Conservation (phyloP, 164 flowering plant genomes). For the Dillenia turbinata region DNA sequence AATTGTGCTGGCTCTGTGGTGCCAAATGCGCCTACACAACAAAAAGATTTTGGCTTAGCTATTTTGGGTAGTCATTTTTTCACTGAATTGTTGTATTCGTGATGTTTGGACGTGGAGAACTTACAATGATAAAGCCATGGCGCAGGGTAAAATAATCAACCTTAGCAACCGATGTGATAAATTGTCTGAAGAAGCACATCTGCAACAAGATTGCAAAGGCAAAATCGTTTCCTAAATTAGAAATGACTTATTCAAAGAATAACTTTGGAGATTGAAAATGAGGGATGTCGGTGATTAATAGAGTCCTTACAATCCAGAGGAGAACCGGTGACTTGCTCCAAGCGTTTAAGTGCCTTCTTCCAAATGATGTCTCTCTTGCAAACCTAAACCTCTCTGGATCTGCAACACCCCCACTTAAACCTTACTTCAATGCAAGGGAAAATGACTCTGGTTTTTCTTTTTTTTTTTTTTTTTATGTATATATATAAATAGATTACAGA, state of each 20-base stretch:
- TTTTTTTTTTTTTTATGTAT: too few species aligned
- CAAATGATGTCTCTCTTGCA: constrained; percentile 35
- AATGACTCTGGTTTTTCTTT: neutral
- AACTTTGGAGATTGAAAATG: too few species aligned
- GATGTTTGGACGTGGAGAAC: neutral
- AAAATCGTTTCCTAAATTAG: neutral
- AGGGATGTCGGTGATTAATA: too few species aligned
- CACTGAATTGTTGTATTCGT: too few species aligned
- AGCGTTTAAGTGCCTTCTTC: constrained; percentile 28
- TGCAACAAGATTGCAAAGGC: constrained; percentile 8
- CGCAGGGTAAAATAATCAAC: constrained; percentile 22
- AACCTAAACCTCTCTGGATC: constrained; percentile 34
- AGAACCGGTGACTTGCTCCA: constrained; percentile 26
- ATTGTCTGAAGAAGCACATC: constrained; percentile 43
- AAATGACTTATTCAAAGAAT: too few species aligned
- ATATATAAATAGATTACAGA: too few species aligned
- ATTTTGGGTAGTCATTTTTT: too few species aligned
- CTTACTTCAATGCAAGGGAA: neutral
- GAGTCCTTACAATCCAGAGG: constrained; percentile 23
- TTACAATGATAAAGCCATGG: constrained; percentile 24
- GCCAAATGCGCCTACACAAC: constrained; percentile 22
- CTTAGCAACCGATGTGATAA: constrained; percentile 19
- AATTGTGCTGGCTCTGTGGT: constrained; percentile 17
- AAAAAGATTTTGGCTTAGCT: neutral
- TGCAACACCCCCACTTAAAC: constrained; percentile 2